A percentile compares a stretch with the other conserved stretches of the same genome.
Evolutionary conservation across 1,139 yeast species (phyloP).

Genomic region (Candida freyschussii): DNA sequence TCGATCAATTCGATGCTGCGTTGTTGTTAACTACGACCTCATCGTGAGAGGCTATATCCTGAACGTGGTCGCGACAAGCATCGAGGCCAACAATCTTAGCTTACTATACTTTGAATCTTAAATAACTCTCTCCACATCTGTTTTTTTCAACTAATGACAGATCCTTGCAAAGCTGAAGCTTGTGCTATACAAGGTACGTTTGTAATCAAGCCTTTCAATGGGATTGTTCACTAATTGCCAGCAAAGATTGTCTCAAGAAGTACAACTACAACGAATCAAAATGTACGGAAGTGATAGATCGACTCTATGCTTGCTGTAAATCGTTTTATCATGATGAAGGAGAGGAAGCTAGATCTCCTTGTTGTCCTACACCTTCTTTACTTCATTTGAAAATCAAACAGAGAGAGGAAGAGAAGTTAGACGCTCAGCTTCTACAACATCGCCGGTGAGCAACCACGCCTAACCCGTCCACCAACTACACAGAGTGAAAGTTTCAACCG

Average conservation of each 20-base stretch:
- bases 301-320: conserved; percentile 57
- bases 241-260: conserved; percentile 42
- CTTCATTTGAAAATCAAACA: conserved; percentile 56
- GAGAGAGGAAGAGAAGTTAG: conserved; percentile 45
- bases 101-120: too few species aligned
- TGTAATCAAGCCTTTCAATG: background rate
- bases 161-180: conserved; percentile 63
- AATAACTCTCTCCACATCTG: too few species aligned
- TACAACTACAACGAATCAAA: conserved; percentile 57
- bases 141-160: too few species aligned
- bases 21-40: too few species aligned
- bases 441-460: too few species aligned
- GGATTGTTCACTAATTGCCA: background rate
- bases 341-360: conserved; percentile 48
- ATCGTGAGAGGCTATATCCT: too few species aligned
- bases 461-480: too few species aligned
- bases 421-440: conserved; percentile 40
- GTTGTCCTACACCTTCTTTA: conserved; percentile 60
- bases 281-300: conserved; percentile 55
- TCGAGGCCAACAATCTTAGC: too few species aligned
- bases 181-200: conserved; percentile 59
- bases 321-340: conserved; percentile 51
- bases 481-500: too few species aligned
- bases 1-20: too few species aligned
- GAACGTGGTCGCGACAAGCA: too few species aligned